Evolutionary conservation across 2,329 filamentous ascomycete species (phyloP), one percentile per base, ranked within the genome.

Genomic region (Fusarium nurragi): DNA sequence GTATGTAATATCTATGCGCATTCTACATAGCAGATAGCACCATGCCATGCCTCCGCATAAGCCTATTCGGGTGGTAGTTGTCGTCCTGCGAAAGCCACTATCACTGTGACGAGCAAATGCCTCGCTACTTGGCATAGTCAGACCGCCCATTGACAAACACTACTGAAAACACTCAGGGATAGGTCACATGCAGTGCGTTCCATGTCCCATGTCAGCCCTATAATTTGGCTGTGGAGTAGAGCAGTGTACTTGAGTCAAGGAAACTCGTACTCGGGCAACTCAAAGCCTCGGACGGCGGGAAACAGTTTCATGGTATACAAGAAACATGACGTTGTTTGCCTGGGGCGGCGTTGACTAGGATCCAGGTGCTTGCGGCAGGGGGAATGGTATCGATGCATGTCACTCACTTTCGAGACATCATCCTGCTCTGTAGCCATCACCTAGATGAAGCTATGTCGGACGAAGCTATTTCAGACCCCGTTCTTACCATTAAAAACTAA

Each of bases 151-250:
- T 18, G 4, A 4, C 4, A 32, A 18, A 49, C 14, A 10, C 4
- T 7, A 5, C 10, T 23, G 12, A 10, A 13, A 34, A 30, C 10
- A 21, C 21, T 32, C 22, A 43, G 21, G n/a, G 18, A 44, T 25
- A 49, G 54, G 26, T 60, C 32, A 64, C 54, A 60, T 50, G 48
- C 4, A 39, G 41, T 25, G 13, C 32, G 43, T 39, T n/a, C 22
- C 23, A 39, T 23, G 45, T 41, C 47, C 66, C 62, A 59, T 54
- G 62, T 63, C 62, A 66, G 62, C 62, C 51, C 51, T 66, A 58
- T 50, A 39, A 47, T 50, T 11, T 41, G n/a, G 23, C 22, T 45
- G 51, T 66, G 62, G 43, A 49, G 62, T 26, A 30, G 18, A 49
- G 30, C n/a, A 18, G 32, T 16, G 16, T 16, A n/a, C n/a, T 19